Conservation (phyloP, 2,329 filamentous ascomycete species). For the Monosporascus sp. region DNA sequence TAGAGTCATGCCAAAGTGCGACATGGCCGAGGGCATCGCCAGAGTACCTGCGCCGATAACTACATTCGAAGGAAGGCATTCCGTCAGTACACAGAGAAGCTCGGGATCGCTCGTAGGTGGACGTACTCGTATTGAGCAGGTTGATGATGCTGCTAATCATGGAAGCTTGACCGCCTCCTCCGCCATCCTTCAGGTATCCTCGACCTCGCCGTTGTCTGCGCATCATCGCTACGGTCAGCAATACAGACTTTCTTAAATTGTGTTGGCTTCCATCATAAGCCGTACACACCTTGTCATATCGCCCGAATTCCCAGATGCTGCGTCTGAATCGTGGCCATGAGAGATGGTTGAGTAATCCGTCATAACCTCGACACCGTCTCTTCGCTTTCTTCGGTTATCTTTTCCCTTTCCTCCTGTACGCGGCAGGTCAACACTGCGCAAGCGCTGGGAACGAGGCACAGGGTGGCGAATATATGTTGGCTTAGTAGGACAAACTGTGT, state of each 20-base stretch:
- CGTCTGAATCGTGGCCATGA: constrained; percentile 39
- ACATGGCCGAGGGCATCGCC: constrained; percentile 91
- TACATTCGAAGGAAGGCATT: constrained; percentile 29
- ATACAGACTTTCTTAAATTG: constrained; percentile 4
- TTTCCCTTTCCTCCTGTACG: too few species aligned
- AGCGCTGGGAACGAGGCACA: too few species aligned
- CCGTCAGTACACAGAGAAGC: not conserved
- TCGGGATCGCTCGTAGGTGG: not conserved
- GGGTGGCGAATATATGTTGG: too few species aligned
- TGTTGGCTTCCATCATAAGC: not conserved
- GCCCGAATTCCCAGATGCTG: constrained; percentile 29
- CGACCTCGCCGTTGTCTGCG: constrained; percentile 51
- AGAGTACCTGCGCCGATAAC: constrained; percentile 92
- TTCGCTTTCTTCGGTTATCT: too few species aligned
- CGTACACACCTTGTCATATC: constrained; percentile 45
- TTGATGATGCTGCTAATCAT: constrained; percentile 93
- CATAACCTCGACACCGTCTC: constrained; percentile 34
- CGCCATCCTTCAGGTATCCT: constrained; percentile 62
- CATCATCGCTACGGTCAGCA: constrained; percentile 1
- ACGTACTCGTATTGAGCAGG: constrained; percentile 86
- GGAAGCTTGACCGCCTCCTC: constrained; percentile 67
- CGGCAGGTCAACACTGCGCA: too few species aligned
- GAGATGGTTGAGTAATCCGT: constrained; percentile 49
- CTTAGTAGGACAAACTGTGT: too few species aligned
- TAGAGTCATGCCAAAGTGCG: constrained; percentile 88